Evolutionary conservation across 495 filamentous ascomycete genomes (phyloP), one percentile per base, ranked within the genome.

Genomic region (Daldinia loculata): DNA sequence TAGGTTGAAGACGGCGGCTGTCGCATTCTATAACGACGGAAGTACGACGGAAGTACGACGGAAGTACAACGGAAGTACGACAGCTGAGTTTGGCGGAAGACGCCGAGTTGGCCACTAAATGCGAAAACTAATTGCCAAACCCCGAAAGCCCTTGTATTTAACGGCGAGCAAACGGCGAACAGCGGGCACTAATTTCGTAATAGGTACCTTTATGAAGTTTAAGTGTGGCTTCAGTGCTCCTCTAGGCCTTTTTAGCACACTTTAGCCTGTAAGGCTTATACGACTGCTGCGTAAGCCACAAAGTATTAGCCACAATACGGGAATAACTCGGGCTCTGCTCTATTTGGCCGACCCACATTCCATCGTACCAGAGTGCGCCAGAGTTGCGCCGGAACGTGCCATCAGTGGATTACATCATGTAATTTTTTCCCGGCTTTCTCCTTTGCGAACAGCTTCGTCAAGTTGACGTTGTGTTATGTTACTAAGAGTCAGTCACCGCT

Each of bases 331-430:
- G 70, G 70, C 17, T 73, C 30, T 72, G 59, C 50, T 65, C 4
- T 19, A 15, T 45, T 32, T 29, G 48, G 59, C 32, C 57, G 45
- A 45, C 26, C 56, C 64, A 67, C 22, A 63, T 52, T 43, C 56
- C 51, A 69, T 73, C 70, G 70, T 73, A 73, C 65, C 66, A 72
- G 70, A 34, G 39, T 12, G 43, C 14, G 14, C 5, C 30, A 1
- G 58, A 73, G 69, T 66, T 12, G 43, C 14, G 14, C 5, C 30
- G 3, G 58, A 73, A 73, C 70, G 66, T 73, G 43, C 70, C 70
- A 73, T 56, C 24, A 32, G 65, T 69, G 65, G 70, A 69, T 69
- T 69, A 69, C 70, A 73, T 69, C 65, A 73, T 73, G 70, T 72
- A 68, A 68, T 68, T 67, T 64, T 61, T 64, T 57, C 27, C 70